Base-by-base conservation (phyloP, 2,329 filamentous ascomycete genomes). In the Colletotrichum orbiculare region DNA sequence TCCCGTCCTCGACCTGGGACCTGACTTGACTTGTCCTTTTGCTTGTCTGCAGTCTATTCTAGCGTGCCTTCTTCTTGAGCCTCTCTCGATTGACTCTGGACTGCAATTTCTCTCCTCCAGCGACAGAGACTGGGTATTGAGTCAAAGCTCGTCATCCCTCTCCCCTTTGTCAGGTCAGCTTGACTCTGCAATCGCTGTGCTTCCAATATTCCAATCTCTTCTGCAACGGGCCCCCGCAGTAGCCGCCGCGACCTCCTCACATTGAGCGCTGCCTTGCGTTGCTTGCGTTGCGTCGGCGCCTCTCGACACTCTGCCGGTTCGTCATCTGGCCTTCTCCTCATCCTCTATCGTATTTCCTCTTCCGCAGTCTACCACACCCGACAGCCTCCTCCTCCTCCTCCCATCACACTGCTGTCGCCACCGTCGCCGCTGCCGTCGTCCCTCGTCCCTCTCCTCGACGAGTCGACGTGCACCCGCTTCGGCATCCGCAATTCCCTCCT, bases 141-240 rank as follows among this genome's bases (percentile, higher is more conserved):
- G 52, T 45, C 10, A 54, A 41, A 33, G 46, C 10, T 4, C 8
- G 42, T 50, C 58, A 52, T 62, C 56, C 50, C 58, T 53, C 42
- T 53, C 62, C 46, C 52, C 42, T 42, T 42, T 56, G 62, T 55
- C 52, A 53, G 37, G 41, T 52, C 62, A 37, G 48, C 48, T 38
- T 35, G 45, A 38, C 39, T 60, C 34, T 35, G 42, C 43, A 41
- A 52, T 48, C 50, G 25, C 48, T 33, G 15, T 50, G 56, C 49
- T 64, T 47, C 43, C 58, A 58, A 62, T 52, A 38, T 48, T 39
- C 46, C 52, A 65, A 62, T 65, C 46, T 65, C 58, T 56, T 62
- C 62, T 65, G 52, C 62, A 65, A 65, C 62, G 62, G 58, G 58
- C 62, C 62, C 62, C 62, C 62, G 62, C 62, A 62, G 62, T 46